These are phyloP conservation scores for Holtermannia corniformis DNA, from an alignment of 768 basidiomycete species.

Conservation along the genomic window DNA sequence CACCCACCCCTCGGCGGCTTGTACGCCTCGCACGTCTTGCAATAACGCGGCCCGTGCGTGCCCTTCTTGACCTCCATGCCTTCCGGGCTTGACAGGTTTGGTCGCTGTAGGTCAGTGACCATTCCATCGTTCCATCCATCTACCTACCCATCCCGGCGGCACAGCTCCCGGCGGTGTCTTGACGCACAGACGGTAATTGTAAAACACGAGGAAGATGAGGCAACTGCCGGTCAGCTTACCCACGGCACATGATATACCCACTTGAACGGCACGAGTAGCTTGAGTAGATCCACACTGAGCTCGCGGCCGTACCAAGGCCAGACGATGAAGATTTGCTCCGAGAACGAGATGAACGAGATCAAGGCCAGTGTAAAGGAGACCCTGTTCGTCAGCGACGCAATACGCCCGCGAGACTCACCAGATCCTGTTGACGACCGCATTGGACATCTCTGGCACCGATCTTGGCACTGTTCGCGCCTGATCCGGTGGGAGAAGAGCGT, in stretches of 20 bases:
- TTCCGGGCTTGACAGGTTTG: constrained; percentile 56
- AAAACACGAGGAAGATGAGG: constrained; percentile 65
- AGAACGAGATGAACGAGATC: constrained; percentile 69
- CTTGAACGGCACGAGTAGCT: constrained; percentile 85
- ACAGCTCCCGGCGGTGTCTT: constrained; percentile 75
- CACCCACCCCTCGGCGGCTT: constrained; percentile 60
- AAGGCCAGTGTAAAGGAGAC: constrained; percentile 38
- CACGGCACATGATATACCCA: constrained; percentile 45
- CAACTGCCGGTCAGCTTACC: constrained; percentile 45
- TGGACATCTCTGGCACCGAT: neutral
- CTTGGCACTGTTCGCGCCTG: too few relatives aligned
- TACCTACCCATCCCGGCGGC: constrained; percentile 62
- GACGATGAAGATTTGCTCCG: constrained; percentile 79
- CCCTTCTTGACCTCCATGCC: constrained; percentile 85
- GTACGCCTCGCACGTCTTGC: constrained; percentile 71
- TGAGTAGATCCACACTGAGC: constrained; percentile 62
- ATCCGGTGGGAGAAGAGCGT: too few relatives aligned
- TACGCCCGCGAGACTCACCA: neutral
- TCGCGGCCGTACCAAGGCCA: constrained; percentile 84
- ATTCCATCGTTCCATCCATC: neutral
- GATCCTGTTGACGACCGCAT: neutral
- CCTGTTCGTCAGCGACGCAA: constrained; percentile 19
- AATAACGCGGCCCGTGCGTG: constrained; percentile 72
- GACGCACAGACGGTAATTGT: constrained; percentile 82
- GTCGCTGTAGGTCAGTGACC: constrained; percentile 49